Percentiles rank a stretch among this genome's conserved stretches.
Evolutionary conservation across 768 basidiomycete genomes (phyloP).

Genomic region (Russula olivacea): DNA sequence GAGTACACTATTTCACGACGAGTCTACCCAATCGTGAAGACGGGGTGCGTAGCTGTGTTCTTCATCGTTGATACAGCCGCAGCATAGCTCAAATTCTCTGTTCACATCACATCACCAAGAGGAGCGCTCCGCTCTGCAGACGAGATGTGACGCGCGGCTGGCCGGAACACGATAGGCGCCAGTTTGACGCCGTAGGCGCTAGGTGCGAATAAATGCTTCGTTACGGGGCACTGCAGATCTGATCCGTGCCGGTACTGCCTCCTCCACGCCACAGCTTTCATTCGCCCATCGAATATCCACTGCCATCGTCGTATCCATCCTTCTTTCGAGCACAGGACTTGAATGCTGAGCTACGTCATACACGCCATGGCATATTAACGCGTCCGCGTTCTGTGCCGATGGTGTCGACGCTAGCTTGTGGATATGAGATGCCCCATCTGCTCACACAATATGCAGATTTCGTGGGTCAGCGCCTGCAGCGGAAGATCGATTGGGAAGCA

Average conservation of each 20-base stretch:
- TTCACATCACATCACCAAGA: constrained; percentile 8
- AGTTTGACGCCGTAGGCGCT: constrained; percentile 40
- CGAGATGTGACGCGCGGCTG: constrained; percentile 60
- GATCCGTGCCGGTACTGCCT: background rate
- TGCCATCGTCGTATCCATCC: constrained; percentile 54
- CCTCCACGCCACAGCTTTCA: constrained; percentile 31
- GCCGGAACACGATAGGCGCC: constrained; percentile 32
- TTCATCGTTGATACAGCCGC: background rate
- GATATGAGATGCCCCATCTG: constrained; percentile 34
- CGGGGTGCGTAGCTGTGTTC: constrained; percentile 12
- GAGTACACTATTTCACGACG: constrained; percentile 41
- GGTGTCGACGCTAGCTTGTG: constrained; percentile 38
- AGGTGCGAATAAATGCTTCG: constrained; percentile 33
- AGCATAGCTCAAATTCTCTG: constrained; percentile 1
- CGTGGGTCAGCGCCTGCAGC: constrained; percentile 37
- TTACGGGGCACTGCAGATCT: background rate
- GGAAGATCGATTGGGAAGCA: constrained; percentile 17
- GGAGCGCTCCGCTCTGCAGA: constrained; percentile 35
- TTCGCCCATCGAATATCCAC: constrained; percentile 49
- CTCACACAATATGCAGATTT: constrained; percentile 50
- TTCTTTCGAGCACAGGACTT: constrained; percentile 33
- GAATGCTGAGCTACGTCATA: constrained; percentile 15
- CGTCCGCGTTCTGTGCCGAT: constrained; percentile 14
- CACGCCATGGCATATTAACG: constrained; percentile 11
- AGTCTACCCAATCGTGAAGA: background rate